Percentiles rank a stretch among this genome's conserved stretches.
Conservation (phyloP, 1,139 yeast species). For the Hyphopichia buzzinii region DNA sequence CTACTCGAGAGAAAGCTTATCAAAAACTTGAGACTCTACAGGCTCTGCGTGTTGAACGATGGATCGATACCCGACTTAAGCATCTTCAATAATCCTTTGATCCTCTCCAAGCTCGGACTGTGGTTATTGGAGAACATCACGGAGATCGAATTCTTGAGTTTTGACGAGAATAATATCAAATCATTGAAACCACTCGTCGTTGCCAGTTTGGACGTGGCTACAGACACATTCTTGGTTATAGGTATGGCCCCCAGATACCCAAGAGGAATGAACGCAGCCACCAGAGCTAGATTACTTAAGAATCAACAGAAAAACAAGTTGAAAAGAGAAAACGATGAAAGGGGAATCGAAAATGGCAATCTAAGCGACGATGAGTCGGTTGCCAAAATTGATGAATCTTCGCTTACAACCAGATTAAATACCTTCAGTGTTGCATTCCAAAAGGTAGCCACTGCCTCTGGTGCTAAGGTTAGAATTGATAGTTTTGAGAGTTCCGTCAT, state of each 20-base stretch:
- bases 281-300: constrained; percentile 38
- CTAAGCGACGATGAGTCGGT: constrained; percentile 4
- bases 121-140: constrained; percentile 93
- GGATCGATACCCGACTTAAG: constrained; percentile 73
- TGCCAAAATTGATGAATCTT: constrained; percentile 9
- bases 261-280: constrained; percentile 50
- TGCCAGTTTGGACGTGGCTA: constrained; percentile 73
- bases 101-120: constrained; percentile 76
- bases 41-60: constrained; percentile 86
- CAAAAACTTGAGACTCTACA: constrained; percentile 74
- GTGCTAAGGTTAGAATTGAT: constrained; percentile 87
- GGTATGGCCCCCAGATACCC: constrained; percentile 88
- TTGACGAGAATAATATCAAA: constrained; percentile 32
- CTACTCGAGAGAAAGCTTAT: constrained; percentile 78
- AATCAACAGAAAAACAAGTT: constrained; percentile 29
- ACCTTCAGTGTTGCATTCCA: constrained; percentile 90
- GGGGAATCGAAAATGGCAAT: constrained; percentile 2
- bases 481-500: constrained; percentile 93
- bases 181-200: constrained; percentile 78
- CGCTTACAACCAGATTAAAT: constrained; percentile 51
- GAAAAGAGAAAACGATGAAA: constrained; percentile 20
- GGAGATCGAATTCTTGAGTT: constrained; percentile 55
- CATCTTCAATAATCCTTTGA: constrained; percentile 80
- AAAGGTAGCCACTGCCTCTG: constrained; percentile 75
- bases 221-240: constrained; percentile 82